Evolutionary conservation across 495 filamentous ascomycete species (phyloP).

Genomic region (Penicillium crystallinum): DNA sequence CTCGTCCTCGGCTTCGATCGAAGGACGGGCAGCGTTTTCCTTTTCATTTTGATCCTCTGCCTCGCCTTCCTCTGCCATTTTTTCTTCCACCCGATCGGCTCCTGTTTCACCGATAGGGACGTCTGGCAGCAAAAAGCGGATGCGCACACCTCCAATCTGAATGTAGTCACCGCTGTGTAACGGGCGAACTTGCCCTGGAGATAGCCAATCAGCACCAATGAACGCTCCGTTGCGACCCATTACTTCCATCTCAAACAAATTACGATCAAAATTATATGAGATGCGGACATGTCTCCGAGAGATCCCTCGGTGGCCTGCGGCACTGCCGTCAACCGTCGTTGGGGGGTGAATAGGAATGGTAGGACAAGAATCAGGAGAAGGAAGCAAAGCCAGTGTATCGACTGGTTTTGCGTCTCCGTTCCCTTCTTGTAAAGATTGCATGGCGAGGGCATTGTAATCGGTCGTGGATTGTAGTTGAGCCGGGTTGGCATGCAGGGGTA

Average conservation of each 20-base stretch:
- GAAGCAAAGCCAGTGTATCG: constrained; percentile 38
- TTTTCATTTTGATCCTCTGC: constrained; percentile 31
- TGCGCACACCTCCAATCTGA: constrained; percentile 72
- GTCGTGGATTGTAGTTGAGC: constrained; percentile 39
- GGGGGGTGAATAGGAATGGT: constrained; percentile 79
- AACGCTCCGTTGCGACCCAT: constrained; percentile 85
- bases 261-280: constrained; percentile 66
- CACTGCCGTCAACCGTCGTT: constrained; percentile 55
- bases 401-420: constrained; percentile 35
- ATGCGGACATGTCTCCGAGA: constrained; percentile 84
- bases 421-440: constrained; percentile 41
- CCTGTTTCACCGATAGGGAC: constrained; percentile 63
- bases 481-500: constrained; percentile 39
- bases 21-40: constrained; percentile 22
- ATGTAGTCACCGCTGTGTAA: constrained; percentile 69
- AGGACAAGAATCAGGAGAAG: constrained; percentile 57
- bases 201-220: constrained; percentile 66
- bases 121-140: constrained; percentile 70
- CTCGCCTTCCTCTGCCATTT: constrained; percentile 37
- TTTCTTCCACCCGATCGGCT: constrained; percentile 63
- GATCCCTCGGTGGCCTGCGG: constrained; percentile 61
- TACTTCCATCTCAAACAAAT: constrained; percentile 73
- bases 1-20: constrained; percentile 35
- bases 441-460: constrained; percentile 44
- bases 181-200: constrained; percentile 54